These are phyloP conservation scores for Eucalyptus marginata DNA, from an alignment of 345 rosid species.

Conservation along the genomic window DNA sequence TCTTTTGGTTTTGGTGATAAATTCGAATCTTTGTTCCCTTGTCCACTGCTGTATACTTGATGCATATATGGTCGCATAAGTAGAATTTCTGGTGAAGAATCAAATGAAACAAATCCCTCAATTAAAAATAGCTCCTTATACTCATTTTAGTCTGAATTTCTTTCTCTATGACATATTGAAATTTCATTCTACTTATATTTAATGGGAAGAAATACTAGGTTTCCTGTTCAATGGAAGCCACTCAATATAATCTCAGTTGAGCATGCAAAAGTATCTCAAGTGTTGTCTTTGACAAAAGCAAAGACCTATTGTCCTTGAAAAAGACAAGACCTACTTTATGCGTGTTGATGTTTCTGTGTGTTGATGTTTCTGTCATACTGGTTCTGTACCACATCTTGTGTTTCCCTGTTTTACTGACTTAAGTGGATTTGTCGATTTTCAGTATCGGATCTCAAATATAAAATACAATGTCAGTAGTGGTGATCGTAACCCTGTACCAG, in stretches of 20 bases:
- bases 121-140: neutral
- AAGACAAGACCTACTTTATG: neutral
- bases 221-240: neutral
- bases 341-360: too few relatives aligned
- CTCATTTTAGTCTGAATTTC: neutral
- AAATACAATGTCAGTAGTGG: slow-evolving; percentile 58
- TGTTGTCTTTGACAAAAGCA: neutral
- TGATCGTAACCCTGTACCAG: slow-evolving; percentile 37
- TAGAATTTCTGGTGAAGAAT: neutral
- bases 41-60: neutral
- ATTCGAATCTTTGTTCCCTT: neutral
- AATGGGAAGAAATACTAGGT: neutral
- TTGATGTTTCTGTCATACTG: neutral
- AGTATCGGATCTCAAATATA: slow-evolving; percentile 76
- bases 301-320: neutral
- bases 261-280: neutral
- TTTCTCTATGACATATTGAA: neutral
- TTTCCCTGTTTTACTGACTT: neutral
- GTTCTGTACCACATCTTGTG: neutral
- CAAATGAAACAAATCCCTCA: neutral
- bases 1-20: neutral
- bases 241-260: neutral
- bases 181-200: neutral
- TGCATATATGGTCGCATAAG: neutral
- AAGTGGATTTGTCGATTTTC: neutral